A percentile compares a stretch with the other conserved stretches of the same genome.
phyloP scores from a whole-genome alignment of 805 yeast genomes.

The Saccharomycopsis sp. region DNA sequence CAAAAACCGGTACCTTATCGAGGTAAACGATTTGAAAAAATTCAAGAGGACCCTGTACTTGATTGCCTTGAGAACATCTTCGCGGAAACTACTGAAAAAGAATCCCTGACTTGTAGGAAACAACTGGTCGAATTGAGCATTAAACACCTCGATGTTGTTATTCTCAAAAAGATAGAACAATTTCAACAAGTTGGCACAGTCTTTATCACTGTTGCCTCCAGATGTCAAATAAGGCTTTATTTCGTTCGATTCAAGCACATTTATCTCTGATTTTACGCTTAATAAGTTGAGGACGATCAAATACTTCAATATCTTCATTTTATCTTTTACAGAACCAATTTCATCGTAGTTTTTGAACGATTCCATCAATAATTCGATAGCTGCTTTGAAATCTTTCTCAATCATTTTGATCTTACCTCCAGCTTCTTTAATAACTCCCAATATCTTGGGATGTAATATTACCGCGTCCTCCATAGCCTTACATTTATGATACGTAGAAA shows the following conservation, averaged over 20 bases:
- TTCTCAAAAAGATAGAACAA: slow-evolving; percentile 7
- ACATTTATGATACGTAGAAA: slow-evolving; percentile 44
- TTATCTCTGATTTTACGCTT: slow-evolving; percentile 53
- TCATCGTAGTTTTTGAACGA: slow-evolving; percentile 57
- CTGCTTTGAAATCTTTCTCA: slow-evolving; percentile 50
- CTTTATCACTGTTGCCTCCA: slow-evolving; percentile 11
- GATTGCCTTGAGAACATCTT: slow-evolving; percentile 9
- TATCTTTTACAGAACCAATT: slow-evolving; percentile 53
- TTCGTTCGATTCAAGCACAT: slow-evolving; percentile 70
- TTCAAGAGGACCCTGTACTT: slow-evolving; percentile 8
- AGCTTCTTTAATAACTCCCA: slow-evolving; percentile 71
- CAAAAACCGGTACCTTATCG: slow-evolving; percentile 5
- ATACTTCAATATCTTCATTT: slow-evolving; percentile 53
- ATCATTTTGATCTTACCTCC: slow-evolving; percentile 65
- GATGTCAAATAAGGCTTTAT: slow-evolving; percentile 43
- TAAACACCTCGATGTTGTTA: slow-evolving; percentile 8
- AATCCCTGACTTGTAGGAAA: not conserved
- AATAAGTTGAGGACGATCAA: slow-evolving; percentile 53
- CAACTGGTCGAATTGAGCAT: not conserved
- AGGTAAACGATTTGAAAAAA: slow-evolving; percentile 10
- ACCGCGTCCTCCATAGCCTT: slow-evolving; percentile 43
- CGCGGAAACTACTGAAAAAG: slow-evolving; percentile 6
- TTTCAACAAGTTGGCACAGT: slow-evolving; percentile 2
- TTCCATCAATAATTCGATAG: slow-evolving; percentile 45
- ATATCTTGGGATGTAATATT: slow-evolving; percentile 67